Base-by-base conservation (phyloP, 2,329 filamentous ascomycete species). In the Pyrenochaeta sp. region DNA sequence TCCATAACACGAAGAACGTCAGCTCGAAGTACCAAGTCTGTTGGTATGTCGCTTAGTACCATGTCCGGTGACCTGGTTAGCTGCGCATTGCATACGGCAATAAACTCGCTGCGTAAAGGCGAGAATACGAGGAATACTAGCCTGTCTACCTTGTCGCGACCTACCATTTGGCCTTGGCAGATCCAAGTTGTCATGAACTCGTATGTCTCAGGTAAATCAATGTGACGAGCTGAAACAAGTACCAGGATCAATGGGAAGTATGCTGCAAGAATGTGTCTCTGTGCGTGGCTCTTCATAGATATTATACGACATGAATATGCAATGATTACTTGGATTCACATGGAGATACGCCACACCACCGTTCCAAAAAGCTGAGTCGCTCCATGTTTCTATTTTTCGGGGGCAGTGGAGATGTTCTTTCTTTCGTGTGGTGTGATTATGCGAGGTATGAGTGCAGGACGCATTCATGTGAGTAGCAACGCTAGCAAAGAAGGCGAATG, bases 1-100 rank as follows among this genome's bases (percentile, higher is more conserved):
- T 30, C n/a, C 18, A 37, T 17, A 43, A 45, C 43, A 54, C 51
- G 42, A 51, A 44, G 7, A 46, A 20, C 23, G 33, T 41, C 46
- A 45, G 35, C 46, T 50, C 29, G 21, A 17, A 18, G 12, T 45
- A 6, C 27, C 35, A 36, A 30, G 18, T 27, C 42, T 31, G 33
- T 33, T 27, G 32, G 11, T 32, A n/a, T 17, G 31, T 27, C 23
- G 23, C 23, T 27, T 27, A 27, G 23, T 27, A 18, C n/a, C 14
- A 15, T 36, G 33, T 51, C 41, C 27, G 33, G 32, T 40, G 48
- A 51, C 27, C 41, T 45, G 41, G 27, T 51, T 32, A 35, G 33
- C 29, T 17, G n/a, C 32, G 33, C n/a, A 36, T 36, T 17, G 14
- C 14, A n/a, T 15, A 36, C 17, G n/a, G 33, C 9, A 17, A 17